Evolutionary conservation across 2,329 filamentous ascomycete genomes (phyloP), one percentile per base, ranked within the genome.

Genomic region (Botrytis tulipae): DNA sequence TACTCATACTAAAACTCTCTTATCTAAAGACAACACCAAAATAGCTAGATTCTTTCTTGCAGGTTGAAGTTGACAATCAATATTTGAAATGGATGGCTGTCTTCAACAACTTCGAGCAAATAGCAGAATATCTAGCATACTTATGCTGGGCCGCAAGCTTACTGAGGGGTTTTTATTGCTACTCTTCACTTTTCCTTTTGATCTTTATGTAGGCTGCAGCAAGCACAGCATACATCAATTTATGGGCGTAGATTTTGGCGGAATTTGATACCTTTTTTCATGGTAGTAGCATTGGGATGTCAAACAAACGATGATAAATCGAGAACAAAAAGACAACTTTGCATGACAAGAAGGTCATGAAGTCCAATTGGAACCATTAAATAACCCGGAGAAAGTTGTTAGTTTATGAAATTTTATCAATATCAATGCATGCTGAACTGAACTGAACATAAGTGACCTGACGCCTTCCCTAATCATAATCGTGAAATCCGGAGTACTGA

Each of bases 341-440:
- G 66, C 66, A 68, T 42, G 48, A 18, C 10, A 32, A 57, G 48
- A 42, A 57, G 18, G 29, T 25, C 18, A 57, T 57, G 18, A 69
- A 18, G 8, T 69, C 20, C 54, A 42, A 42, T 32, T 48, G 46
- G 20, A 51, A 44, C 29, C 12, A 66, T 42, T 20, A 2, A 69
- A 57, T 12, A 57, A 32, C 12, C 18, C 1, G 29, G 18, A 20
- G 10, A 42, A 57, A 42, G 18, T 25, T 57, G 37, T 57, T 25
- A 44, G 29, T 57, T 42, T 42, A 57, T 42, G 35, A 57, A 40
- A 57, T 42, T 42, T 32, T 37, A 69, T 57, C 29, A 22, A 57
- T 29, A 57, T 69, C 48, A 69, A 69, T 25, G 66, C 66, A 42
- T 69, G 66, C n/a, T 69, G 2, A 57, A 42, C 35, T 57, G 20